Evolutionary conservation across 1,139 yeast genomes (phyloP).

Genomic region (Yamadazyma jaroonii): DNA sequence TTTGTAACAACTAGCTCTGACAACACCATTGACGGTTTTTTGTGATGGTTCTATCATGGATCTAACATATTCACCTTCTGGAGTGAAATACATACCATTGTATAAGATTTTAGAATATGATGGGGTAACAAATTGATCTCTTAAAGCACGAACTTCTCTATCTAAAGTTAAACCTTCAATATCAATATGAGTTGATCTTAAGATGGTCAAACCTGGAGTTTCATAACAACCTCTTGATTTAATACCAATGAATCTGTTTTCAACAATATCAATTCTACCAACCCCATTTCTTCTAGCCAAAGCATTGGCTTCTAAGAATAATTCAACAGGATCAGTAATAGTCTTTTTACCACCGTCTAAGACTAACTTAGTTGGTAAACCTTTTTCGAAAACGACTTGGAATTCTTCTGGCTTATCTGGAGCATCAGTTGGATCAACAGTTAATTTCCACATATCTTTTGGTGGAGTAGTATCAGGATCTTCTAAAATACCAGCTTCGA

Average conservation of each 20-base stretch:
- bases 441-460: slow-evolving; percentile 99
- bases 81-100: slow-evolving; percentile 97
- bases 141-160: slow-evolving; percentile 94
- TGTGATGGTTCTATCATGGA: slow-evolving; percentile 93
- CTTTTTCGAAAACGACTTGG: slow-evolving; percentile 77
- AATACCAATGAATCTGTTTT: slow-evolving; percentile 97
- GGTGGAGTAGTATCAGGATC: slow-evolving; percentile 99
- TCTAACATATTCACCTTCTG: slow-evolving; percentile 96
- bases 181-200: slow-evolving; percentile 93
- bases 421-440: slow-evolving; percentile 93
- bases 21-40: slow-evolving; percentile 92
- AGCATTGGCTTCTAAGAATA: slow-evolving; percentile 88
- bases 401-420: slow-evolving; percentile 91
- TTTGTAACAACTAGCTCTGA: slow-evolving; percentile 91
- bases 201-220: slow-evolving; percentile 95
- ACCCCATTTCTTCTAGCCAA: slow-evolving; percentile 99
- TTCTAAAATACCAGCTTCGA: slow-evolving; percentile 98
- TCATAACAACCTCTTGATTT: slow-evolving; percentile 99
- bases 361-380: slow-evolving; percentile 80
- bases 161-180: slow-evolving; percentile 95
- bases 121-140: slow-evolving; percentile 95
- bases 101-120: slow-evolving; percentile 86
- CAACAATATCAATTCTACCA: slow-evolving; percentile 98
- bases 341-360: slow-evolving; percentile 58
- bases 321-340: slow-evolving; percentile 83